phyloP scores from a whole-genome alignment of 345 rosid species.

The Raphanus raphanistrum region DNA sequence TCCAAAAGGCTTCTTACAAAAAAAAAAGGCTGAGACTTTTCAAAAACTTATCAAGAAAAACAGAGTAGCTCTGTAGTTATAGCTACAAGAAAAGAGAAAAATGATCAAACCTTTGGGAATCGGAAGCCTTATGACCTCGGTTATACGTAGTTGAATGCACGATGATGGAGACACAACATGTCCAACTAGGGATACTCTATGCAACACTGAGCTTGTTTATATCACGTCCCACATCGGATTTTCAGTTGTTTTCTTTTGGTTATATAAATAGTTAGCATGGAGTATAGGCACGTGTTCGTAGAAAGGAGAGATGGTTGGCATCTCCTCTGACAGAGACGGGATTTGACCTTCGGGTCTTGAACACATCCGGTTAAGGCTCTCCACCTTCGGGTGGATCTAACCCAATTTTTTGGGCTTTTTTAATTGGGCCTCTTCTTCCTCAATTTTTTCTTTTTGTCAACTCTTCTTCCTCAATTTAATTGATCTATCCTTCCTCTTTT shows the following conservation, averaged over 20 bases:
- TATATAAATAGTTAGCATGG: neutral
- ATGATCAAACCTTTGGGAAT: too few species aligned
- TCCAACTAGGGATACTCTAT: conserved; percentile 48
- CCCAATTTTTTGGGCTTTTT: conserved; percentile 28
- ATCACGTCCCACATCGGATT: conserved; percentile 28
- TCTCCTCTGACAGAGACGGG: conserved; percentile 74
- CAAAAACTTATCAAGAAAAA: too few species aligned
- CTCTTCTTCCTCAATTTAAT: neutral
- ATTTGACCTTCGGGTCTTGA: conserved; percentile 33
- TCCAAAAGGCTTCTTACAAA: conserved; percentile 41
- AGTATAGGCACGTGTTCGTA: neutral
- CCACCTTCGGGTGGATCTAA: conserved; percentile 41
- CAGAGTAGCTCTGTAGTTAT: too few species aligned
- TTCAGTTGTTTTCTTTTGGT: fast-evolving
- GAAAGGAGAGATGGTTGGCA: conserved; percentile 78
- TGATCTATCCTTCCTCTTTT: too few species aligned
- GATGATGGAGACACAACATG: conserved; percentile 44
- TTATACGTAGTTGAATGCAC: conserved; percentile 47
- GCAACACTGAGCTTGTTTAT: neutral
- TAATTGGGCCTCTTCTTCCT: neutral
- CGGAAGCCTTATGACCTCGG: neutral
- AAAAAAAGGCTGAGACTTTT: neutral
- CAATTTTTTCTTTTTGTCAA: too few species aligned
- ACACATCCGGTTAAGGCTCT: conserved; percentile 49
- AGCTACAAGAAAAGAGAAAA: too few species aligned